A percentile compares a stretch with the other conserved stretches of the same genome.
These are phyloP conservation scores for Samsoniella hepiali DNA, from an alignment of 2,329 filamentous ascomycete species.

Conservation along the genomic window DNA sequence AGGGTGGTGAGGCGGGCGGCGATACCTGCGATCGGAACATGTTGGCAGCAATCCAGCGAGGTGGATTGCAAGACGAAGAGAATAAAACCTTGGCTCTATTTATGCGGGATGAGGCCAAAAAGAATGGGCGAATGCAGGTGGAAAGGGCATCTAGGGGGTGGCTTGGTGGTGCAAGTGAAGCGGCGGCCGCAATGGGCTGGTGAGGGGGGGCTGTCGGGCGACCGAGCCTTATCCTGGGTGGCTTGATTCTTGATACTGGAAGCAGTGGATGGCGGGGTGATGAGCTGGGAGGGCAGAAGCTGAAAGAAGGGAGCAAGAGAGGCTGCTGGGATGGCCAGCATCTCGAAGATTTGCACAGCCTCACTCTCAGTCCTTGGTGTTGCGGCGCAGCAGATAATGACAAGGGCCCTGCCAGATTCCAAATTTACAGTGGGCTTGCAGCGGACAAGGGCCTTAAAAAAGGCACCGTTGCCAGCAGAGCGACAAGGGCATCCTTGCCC, in stretches of 20 bases:
- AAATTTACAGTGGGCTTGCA: not conserved
- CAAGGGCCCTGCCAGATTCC: too few species aligned
- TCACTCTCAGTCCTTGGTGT: not conserved
- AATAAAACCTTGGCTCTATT: not conserved
- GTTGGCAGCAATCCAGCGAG: not conserved
- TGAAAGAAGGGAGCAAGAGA: not conserved
- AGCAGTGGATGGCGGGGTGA: too few species aligned
- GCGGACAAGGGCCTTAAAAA: not conserved
- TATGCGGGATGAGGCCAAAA: not conserved
- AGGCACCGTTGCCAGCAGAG: not conserved
- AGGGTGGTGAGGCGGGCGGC: not conserved
- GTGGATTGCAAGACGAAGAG: not conserved
- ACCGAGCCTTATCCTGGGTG: too few species aligned
- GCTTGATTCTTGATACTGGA: too few species aligned
- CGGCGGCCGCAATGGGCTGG: too few species aligned
- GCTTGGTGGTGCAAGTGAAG: not conserved
- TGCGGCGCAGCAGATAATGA: conserved; percentile 1
- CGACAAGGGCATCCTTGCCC: too few species aligned
- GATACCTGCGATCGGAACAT: not conserved
- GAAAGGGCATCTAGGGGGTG: not conserved
- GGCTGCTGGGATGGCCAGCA: not conserved
- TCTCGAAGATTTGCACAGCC: conserved; percentile 3
- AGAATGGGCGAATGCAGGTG: not conserved
- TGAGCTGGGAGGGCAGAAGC: not conserved
- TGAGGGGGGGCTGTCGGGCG: too few species aligned